Conservation (phyloP, 768 basidiomycete genomes). For the Ramaria sp. region DNA sequence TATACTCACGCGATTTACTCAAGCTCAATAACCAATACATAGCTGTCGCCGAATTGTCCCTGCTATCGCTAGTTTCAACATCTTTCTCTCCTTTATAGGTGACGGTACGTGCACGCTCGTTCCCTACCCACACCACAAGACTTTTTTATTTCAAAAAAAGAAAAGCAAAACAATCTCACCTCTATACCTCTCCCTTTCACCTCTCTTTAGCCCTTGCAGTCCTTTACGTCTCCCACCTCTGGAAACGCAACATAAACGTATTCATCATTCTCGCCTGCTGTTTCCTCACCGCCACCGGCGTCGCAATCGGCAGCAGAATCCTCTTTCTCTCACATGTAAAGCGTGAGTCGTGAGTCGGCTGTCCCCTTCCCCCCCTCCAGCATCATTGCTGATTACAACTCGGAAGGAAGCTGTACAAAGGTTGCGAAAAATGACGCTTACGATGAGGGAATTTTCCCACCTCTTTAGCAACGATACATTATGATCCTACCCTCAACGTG, state of each 20-base stretch:
- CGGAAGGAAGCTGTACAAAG: too few relatives aligned
- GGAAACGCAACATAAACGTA: too few relatives aligned
- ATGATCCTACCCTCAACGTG: background rate
- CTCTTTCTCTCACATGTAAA: background rate
- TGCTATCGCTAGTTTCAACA: background rate
- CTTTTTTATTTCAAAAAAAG: too few relatives aligned
- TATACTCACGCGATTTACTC: background rate
- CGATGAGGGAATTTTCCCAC: background rate
- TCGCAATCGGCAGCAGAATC: background rate
- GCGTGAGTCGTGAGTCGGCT: background rate
- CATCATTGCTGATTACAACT: too few relatives aligned
- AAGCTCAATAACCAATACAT: background rate
- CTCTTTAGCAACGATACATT: background rate
- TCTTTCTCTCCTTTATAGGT: background rate
- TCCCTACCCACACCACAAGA: too few relatives aligned
- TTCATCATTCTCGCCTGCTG: too few relatives aligned
- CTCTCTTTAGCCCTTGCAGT: background rate
- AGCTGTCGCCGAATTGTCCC: background rate
- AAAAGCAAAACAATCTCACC: too few relatives aligned
- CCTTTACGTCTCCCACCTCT: too few relatives aligned
- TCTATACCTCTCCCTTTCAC: too few relatives aligned
- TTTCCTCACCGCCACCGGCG: background rate
- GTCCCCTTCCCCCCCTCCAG: too few relatives aligned
- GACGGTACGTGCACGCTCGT: too few relatives aligned
- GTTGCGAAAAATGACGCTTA: too few relatives aligned